Evolutionary conservation across 805 yeast species (phyloP), one percentile per base, ranked within the genome.

Genomic region (Metschnikowia corniflorae): DNA sequence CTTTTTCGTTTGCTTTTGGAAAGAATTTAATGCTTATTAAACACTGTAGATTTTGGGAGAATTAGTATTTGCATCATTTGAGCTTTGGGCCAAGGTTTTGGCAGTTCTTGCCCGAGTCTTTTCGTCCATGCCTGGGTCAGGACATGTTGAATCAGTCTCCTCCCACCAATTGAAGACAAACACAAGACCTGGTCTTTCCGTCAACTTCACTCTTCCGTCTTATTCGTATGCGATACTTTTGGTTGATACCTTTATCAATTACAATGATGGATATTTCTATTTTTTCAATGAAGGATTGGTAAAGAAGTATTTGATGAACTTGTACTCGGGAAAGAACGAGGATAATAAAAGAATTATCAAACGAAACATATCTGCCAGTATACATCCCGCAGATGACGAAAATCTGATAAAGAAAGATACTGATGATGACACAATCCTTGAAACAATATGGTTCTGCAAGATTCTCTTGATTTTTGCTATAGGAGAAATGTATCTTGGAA

Each of bases 261-360:
- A 82, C 56, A 84, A 84, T 50, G 93, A 83, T 57, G 93, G 89
- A 1, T 84, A 93, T 49, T 84, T 84, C 55, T 84, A 84, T 60
- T 84, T 84, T 51, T 84, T 84, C 63, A 84, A 84, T 53, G 94
- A 84, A 56, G 94, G 94, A 1, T 53, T 82, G 15, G 86, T 82
- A 16, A 83, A 82, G 51, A 75, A 76, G 46, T 80, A 77, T 43
- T 56, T 84, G 35, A 73, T 77, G 61, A 69, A 80, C 43, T 68
- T 82, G 16, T 84, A 82, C 54, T 75, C 80, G 19, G 79, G 78
- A 24, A 55, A 55, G 26, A 48, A 63, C 24, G 54, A 50, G 10
- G 71, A 64, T 27, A 68, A 68, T 44, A 61, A 56, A 32, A 57
- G 51, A 33, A 66, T 68, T 18, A 52, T 68, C 42, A 56, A 57